phyloP scores from a whole-genome alignment of 257 asterid species.

The Fraxinus pennsylvanica region DNA sequence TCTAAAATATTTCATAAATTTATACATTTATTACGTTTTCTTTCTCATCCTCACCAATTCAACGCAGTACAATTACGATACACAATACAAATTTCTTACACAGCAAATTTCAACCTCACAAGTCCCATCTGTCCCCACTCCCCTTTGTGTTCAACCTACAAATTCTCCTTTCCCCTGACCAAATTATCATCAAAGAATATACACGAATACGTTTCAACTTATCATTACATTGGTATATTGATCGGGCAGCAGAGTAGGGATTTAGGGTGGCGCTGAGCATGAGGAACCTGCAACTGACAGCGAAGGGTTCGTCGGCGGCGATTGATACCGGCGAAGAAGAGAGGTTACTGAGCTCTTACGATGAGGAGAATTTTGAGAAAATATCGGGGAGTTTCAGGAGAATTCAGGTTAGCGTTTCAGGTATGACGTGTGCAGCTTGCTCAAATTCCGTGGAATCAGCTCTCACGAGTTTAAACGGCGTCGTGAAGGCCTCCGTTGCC shows the following conservation, averaged over 20 bases:
- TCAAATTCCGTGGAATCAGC: conserved; percentile 91
- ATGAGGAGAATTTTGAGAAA: conserved; percentile 36
- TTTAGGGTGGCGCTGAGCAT: conserved; percentile 51
- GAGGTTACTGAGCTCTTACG: conserved; percentile 60
- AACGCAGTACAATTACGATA: too few relatives aligned
- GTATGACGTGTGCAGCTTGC: conserved; percentile 99
- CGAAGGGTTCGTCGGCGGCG: conserved; percentile 31
- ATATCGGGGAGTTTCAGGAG: conserved; percentile 44
- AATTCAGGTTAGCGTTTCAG: conserved; percentile 76
- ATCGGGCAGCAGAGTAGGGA: conserved; percentile 23
- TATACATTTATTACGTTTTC: neutral
- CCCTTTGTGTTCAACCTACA: too few relatives aligned
- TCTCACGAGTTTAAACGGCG: conserved; percentile 65
- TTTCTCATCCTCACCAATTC: too few relatives aligned
- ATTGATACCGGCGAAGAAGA: conserved; percentile 53
- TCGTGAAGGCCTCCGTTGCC: conserved; percentile 82
- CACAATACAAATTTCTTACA: too few relatives aligned
- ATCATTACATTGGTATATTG: too few relatives aligned
- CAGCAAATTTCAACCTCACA: too few relatives aligned
- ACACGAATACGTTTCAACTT: too few relatives aligned
- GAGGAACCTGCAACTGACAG: conserved; percentile 69
- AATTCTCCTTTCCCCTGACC: too few relatives aligned
- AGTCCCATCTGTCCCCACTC: too few relatives aligned
- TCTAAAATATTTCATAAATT: neutral
- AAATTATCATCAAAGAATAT: too few relatives aligned